A percentile compares a stretch with the other conserved stretches of the same genome.
Conservation (phyloP, 345 rosid genomes). For the Triadica sebifera region DNA sequence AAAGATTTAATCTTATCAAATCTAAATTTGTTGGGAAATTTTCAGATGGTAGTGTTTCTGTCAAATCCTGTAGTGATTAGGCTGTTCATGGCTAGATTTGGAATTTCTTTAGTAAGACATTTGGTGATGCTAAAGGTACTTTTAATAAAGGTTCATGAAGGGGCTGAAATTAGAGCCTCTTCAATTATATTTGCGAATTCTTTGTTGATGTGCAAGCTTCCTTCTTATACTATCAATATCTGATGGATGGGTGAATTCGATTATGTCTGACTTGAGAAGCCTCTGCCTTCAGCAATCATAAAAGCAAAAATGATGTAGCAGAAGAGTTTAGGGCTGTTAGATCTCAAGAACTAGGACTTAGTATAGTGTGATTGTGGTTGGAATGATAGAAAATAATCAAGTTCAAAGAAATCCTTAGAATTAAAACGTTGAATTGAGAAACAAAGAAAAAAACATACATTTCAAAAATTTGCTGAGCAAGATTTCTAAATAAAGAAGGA, state of each 20-base stretch:
- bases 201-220: background rate
- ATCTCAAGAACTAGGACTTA: no score
- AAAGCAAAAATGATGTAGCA: background rate
- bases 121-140: background rate
- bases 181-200: background rate
- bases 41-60: background rate
- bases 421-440: no score
- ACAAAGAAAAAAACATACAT: no score
- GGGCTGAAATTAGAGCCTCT: background rate
- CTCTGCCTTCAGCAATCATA: background rate
- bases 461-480: no score
- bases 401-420: no score
- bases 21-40: background rate
- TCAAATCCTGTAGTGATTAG: background rate
- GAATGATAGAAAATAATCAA: no score
- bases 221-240: background rate
- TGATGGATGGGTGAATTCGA: background rate
- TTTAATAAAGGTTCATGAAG: background rate
- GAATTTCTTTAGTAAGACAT: background rate
- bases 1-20: background rate
- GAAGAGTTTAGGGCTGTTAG: no score
- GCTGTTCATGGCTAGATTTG: background rate
- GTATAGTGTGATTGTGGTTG: no score
- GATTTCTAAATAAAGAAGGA: no score
- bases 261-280: background rate